Evolutionary conservation across 202 grass and related monocot species (phyloP), one percentile per base, ranked within the genome.

Genomic region (Panicum hallii): DNA sequence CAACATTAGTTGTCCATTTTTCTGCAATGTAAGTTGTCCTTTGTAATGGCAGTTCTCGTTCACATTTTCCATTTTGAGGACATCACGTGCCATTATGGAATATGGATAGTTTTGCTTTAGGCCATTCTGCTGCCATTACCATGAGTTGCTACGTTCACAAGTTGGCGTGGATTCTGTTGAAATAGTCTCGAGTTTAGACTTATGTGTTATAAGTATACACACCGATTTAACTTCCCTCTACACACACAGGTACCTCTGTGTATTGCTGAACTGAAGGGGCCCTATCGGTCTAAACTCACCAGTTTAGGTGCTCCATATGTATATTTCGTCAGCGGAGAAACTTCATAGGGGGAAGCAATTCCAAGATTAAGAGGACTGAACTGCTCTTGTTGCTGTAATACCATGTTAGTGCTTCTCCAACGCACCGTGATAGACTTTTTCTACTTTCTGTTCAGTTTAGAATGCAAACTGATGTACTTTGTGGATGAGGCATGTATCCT

Each of bases 1-100:
- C 70, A 32, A 34, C 54, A 79, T 79, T 74, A 83, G 79, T 20
- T 63, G 12, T 12, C 16, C 34, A 38, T 74, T 30, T 74, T 40
- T 40, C 30, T 41, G 17, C 32, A 10, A 74, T 50, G 49, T 80
- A 80, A 84, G 76, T 48, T 48, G 9, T 38, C 22, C 44, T 85
- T 54, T 23, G 13, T 40, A 66, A 66, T 64, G 4, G 14, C 50
- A 12, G 11, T 60, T 32, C 2, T 12, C 3, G 12, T 47, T 68
- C 50, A 48, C 13, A 72, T 49, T 46, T 66, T 74, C 52, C 54
- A 34, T 32, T 84, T 34, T 70, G 15, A 13, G 30, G 17, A 32
- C 14, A 70, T 28, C 42, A 23, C 0, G 0, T 5, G 77, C 36
- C 10, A 41, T 16, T 82, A 26, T 82, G n/a, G 53, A 54, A 54